Evolutionary conservation across 257 asterid species (phyloP).

Genomic region (Jasminum sambac): DNA sequence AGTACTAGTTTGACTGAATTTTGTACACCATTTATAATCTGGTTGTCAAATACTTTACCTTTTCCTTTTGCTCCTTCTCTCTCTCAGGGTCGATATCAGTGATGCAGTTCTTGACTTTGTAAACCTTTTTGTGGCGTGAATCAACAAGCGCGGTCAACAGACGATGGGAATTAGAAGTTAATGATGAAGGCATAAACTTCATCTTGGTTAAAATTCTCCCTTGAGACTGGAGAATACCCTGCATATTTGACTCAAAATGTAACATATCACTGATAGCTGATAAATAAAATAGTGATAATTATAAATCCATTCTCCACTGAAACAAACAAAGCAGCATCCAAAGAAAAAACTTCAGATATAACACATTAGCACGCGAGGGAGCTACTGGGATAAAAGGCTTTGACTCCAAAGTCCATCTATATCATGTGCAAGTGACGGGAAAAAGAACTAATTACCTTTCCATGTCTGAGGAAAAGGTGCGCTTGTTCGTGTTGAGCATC

Average conservation of each 20-base stretch:
- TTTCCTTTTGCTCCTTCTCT: slow-evolving; percentile 96
- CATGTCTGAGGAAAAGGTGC: slow-evolving; percentile 92
- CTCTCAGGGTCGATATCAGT: slow-evolving; percentile 98
- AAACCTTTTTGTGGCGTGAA: slow-evolving; percentile 93
- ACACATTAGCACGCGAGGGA: slow-evolving; percentile 1
- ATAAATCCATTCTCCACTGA: slow-evolving; percentile 5
- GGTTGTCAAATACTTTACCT: slow-evolving; percentile 36
- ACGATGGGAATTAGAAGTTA: slow-evolving; percentile 88
- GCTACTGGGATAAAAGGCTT: slow-evolving; percentile 2
- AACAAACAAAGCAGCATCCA: slow-evolving; percentile 5
- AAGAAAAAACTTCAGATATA: slow-evolving; percentile 8
- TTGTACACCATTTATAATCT: too few relatives aligned
- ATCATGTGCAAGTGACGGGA: background rate
- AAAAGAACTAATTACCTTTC: slow-evolving; percentile 51
- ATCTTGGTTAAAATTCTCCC: slow-evolving; percentile 83
- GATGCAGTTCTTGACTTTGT: slow-evolving; percentile 91
- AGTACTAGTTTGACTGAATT: too few relatives aligned
- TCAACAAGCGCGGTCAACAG: slow-evolving; percentile 95
- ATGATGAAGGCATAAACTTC: slow-evolving; percentile 98
- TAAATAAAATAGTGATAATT: slow-evolving; percentile 1
- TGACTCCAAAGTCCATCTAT: background rate
- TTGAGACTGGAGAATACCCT: slow-evolving; percentile 98
- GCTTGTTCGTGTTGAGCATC: slow-evolving; percentile 94
- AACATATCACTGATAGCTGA: slow-evolving; percentile 10
- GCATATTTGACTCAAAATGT: slow-evolving; percentile 26